Base-by-base conservation (phyloP, 108 stramenopile species). In the Pseudonitzschia multiseries region DNA sequence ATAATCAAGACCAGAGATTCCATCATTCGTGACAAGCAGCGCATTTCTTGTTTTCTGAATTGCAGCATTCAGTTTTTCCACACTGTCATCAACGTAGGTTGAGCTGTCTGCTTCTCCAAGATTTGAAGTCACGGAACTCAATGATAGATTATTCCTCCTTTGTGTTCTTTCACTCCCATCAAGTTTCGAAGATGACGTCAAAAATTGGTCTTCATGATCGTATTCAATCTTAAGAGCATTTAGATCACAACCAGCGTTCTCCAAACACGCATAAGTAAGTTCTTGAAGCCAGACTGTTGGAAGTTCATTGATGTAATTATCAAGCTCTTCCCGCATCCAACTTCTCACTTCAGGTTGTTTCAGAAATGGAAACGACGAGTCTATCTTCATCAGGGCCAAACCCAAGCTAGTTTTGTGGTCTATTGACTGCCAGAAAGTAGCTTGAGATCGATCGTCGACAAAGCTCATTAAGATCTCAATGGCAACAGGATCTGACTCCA, bases 211-310 rank as follows among this genome's bases (percentile, higher is more conserved):
- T 42, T 42, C 65, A 5, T 67, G 24, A 22, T 21, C 50, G n/a
- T 10, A 29, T 43, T 50, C 42, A 26, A 66, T 59, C 14, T 48
- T 22, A 69, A 82, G 57, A 53, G 68, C 51, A 10, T 72, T 14
- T 4, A 87, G 72, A 63, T 89, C 83, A 51, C 89, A 89, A 42
- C 84, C 88, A 17, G 89, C 89, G 76, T 91, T 94, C 15, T 51
- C 62, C 43, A 92, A 76, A 24, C 77, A 83, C 5, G 84, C 90
- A 3, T 50, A 43, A 24, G 72, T 61, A 21, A 94, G 60, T 50
- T 79, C 76, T 68, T 69, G 64, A 27, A 94, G 69, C 89, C 89
- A 94, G 54, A 79, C 71, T 29, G 73, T 69, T 10, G 86, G 82
- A 27, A 93, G 21, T 65, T 32, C 53, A 24, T 21, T 21, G 51